Conservation (phyloP, 805 yeast genomes). For the Cyberlindnera euphorbiae region DNA sequence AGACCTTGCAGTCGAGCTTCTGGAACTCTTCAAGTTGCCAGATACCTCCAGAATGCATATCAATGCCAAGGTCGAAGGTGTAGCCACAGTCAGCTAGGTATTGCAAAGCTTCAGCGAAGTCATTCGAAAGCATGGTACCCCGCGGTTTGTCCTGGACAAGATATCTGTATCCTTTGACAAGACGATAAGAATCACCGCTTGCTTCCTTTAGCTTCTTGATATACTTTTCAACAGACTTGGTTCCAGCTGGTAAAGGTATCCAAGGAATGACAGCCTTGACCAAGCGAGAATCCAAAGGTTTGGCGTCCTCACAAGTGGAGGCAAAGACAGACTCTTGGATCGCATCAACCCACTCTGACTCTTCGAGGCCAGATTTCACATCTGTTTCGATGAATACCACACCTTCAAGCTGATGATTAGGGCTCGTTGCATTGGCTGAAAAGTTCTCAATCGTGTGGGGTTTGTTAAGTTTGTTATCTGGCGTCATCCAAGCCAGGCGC, state of each 20-base stretch:
- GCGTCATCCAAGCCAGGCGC: conserved; percentile 16
- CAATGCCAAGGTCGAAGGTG: conserved; percentile 41
- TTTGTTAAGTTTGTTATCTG: conserved; percentile 7
- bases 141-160: conserved; percentile 39
- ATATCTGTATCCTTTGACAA: conserved; percentile 38
- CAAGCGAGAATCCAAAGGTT: background rate
- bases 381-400: conserved; percentile 17
- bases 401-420: conserved; percentile 7
- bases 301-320: background rate
- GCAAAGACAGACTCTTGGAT: conserved; percentile 14
- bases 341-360: conserved; percentile 13
- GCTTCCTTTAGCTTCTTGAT: conserved; percentile 14
- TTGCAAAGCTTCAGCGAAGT: conserved; percentile 31
- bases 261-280: conserved; percentile 37
- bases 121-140: conserved; percentile 28
- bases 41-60: conserved; percentile 32
- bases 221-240: conserved; percentile 14
- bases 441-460: conserved; percentile 14
- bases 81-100: conserved; percentile 29
- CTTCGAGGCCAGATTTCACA: conserved; percentile 11
- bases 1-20: conserved; percentile 25
- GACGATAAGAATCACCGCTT: conserved; percentile 8
- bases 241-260: conserved; percentile 39
- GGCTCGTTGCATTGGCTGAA: background rate
- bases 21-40: conserved; percentile 38